phyloP scores from a whole-genome alignment of 208 protist species.

The Leishmania braziliensis region DNA sequence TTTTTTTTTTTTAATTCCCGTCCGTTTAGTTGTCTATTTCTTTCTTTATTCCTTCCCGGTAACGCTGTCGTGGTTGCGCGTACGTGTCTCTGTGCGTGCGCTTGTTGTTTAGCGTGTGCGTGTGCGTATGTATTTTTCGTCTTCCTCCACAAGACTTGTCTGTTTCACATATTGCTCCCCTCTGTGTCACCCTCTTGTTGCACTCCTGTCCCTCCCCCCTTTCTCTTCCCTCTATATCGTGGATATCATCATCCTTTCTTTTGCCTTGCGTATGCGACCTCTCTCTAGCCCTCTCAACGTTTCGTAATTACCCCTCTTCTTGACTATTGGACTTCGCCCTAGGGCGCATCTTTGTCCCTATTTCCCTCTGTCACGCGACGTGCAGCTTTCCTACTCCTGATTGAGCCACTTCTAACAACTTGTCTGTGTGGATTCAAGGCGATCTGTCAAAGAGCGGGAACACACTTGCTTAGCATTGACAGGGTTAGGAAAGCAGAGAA shows the following conservation, averaged over 20 bases:
- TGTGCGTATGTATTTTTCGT: background rate
- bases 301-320: background rate
- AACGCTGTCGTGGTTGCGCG: background rate
- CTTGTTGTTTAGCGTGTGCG: conserved; percentile 2
- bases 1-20: conserved; percentile 6
- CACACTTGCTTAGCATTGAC: background rate
- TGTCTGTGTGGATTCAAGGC: background rate
- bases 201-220: background rate
- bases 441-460: background rate
- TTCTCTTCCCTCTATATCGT: background rate
- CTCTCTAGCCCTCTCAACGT: background rate
- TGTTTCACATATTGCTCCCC: background rate
- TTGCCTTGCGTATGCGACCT: background rate
- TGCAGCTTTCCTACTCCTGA: background rate
- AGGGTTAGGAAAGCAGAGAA: background rate
- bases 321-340: background rate
- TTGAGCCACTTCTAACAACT: background rate
- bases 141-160: background rate
- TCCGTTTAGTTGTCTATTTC: conserved; percentile 1
- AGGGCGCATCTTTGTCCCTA: background rate
- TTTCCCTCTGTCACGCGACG: background rate
- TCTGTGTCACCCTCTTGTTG: background rate
- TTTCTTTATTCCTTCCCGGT: background rate
- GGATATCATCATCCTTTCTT: background rate
- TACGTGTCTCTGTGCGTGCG: background rate